Conservation (phyloP, 495 filamentous ascomycete genomes). For the Xylaria longipes region DNA sequence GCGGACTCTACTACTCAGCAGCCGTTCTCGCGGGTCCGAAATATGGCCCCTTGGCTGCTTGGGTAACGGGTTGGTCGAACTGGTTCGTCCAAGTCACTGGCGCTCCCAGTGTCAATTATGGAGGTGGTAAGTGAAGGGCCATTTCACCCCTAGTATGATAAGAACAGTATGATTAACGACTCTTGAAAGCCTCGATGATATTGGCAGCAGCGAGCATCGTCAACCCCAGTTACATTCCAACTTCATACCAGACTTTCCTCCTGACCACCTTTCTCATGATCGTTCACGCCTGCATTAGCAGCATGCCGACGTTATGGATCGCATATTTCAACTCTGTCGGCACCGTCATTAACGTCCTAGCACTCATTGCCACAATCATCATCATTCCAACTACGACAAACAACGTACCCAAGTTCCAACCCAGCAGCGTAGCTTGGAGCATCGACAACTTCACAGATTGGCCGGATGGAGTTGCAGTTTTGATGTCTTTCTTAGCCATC, state of each 20-base stretch:
- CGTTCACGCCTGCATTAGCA: constrained; percentile 73
- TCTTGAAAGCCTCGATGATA: constrained; percentile 68
- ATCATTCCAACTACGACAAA: constrained; percentile 69
- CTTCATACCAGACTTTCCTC: constrained; percentile 73
- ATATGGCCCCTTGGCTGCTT: constrained; percentile 77
- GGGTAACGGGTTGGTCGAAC: constrained; percentile 78
- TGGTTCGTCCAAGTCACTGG: constrained; percentile 75
- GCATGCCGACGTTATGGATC: constrained; percentile 76
- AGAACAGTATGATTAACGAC: constrained; percentile 50
- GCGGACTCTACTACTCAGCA: constrained; percentile 79
- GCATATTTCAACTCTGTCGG: constrained; percentile 78
- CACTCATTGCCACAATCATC: constrained; percentile 70
- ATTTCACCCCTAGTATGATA: background rate
- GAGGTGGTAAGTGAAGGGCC: constrained; percentile 37
- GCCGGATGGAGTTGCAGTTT: constrained; percentile 71
- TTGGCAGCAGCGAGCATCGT: constrained; percentile 72
- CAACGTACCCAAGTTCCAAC: constrained; percentile 64
- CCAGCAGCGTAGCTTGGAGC: constrained; percentile 69
- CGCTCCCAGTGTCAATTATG: constrained; percentile 64
- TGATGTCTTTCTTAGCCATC: constrained; percentile 78
- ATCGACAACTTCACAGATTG: constrained; percentile 75
- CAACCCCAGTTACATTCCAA: constrained; percentile 69
- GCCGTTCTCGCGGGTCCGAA: constrained; percentile 80
- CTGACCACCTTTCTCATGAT: constrained; percentile 73
- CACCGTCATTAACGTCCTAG: constrained; percentile 76